A percentile compares a stretch with the other conserved stretches of the same genome.
Evolutionary conservation across 768 basidiomycete species (phyloP).

Genomic region (Pseudohyphozyma bogoriensis): DNA sequence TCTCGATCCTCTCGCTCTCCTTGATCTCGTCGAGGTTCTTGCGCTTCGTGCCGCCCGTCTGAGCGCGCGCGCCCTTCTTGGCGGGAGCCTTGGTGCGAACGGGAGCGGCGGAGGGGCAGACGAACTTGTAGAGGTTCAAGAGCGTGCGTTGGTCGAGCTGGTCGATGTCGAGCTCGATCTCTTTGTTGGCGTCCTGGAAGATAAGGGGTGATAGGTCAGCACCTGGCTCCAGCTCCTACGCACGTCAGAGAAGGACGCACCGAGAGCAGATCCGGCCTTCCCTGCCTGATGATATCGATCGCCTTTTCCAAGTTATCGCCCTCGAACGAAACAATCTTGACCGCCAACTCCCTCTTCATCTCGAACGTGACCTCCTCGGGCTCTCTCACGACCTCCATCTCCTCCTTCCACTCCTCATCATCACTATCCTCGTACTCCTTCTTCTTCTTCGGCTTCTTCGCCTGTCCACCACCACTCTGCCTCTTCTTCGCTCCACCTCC

Average conservation of each 20-base stretch:
- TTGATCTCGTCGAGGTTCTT: constrained; percentile 73
- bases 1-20: constrained; percentile 87
- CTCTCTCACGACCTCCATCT: constrained; percentile 12
- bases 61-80: constrained; percentile 40
- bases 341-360: constrained; percentile 96
- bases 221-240: background rate
- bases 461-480: constrained; percentile 9
- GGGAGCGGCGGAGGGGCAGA: constrained; percentile 37
- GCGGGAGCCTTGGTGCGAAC: constrained; percentile 19
- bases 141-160: constrained; percentile 73
- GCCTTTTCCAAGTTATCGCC: constrained; percentile 75
- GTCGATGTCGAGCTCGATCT: constrained; percentile 98
- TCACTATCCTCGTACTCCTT: constrained; percentile 26
- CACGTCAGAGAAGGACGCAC: constrained; percentile 47
- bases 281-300: constrained; percentile 88
- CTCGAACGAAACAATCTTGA: constrained; percentile 79
- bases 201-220: background rate
- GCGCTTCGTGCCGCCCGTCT: constrained; percentile 47
- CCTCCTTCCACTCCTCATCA: constrained; percentile 13
- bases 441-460: constrained; percentile 25
- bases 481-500: constrained; percentile 6
- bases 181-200: constrained; percentile 47
- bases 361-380: constrained; percentile 59
- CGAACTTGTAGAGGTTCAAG: constrained; percentile 89
- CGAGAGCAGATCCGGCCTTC: constrained; percentile 83